Percentiles rank a stretch among this genome's conserved stretches.
Conservation (phyloP, 2,329 filamentous ascomycete species). For the Incumbomyces lentus region DNA sequence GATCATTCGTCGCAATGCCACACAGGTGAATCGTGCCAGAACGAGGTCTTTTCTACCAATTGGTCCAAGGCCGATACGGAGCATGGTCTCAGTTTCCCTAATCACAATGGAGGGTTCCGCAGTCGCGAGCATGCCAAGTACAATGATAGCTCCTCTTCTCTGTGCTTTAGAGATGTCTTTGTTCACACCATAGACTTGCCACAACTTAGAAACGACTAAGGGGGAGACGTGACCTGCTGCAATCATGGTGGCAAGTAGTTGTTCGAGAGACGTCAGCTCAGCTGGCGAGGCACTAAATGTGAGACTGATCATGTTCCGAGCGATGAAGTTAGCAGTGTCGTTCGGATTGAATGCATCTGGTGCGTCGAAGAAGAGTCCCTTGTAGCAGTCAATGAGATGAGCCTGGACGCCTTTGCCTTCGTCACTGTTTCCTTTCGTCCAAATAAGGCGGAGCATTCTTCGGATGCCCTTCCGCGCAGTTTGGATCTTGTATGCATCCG, state of each 20-base stretch:
- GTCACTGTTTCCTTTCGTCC: constrained; percentile 98
- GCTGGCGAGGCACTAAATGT: constrained; percentile 93
- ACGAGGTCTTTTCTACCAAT: constrained; percentile 74
- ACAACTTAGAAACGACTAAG: constrained; percentile 78
- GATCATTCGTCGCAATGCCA: constrained; percentile 84
- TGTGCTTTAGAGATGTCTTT: constrained; percentile 87
- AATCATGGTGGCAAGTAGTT: constrained; percentile 96
- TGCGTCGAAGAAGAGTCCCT: constrained; percentile 88
- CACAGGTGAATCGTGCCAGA: constrained; percentile 88
- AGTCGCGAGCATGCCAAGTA: constrained; percentile 89
- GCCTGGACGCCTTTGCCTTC: constrained; percentile 97
- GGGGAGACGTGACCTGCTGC: constrained; percentile 79
- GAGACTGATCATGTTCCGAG: constrained; percentile 96
- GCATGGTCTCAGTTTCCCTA: constrained; percentile 87
- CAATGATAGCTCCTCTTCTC: constrained; percentile 85
- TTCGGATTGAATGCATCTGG: constrained; percentile 79
- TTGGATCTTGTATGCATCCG: constrained; percentile 92
- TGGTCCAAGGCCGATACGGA: constrained; percentile 75
- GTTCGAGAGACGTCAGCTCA: constrained; percentile 88
- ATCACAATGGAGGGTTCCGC: constrained; percentile 89
- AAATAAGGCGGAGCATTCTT: constrained; percentile 91
- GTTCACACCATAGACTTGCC: constrained; percentile 95
- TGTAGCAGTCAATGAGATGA: constrained; percentile 95
- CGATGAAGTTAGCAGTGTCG: constrained; percentile 89
- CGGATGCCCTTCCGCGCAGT: constrained; percentile 86